Base-by-base conservation (phyloP, 169 alveolate species). In the Plasmodium gallinaceum region DNA sequence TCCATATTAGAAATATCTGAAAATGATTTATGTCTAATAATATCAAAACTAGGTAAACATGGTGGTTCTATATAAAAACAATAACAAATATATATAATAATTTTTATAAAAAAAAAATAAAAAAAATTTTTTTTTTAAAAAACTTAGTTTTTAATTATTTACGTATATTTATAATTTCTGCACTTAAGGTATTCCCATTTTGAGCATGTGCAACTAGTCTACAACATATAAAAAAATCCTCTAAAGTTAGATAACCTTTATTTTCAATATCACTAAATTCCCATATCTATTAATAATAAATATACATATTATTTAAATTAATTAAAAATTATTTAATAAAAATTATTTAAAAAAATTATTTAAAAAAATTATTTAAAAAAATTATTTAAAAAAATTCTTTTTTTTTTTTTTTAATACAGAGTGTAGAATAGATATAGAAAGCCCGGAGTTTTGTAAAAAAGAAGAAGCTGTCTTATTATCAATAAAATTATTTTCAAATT, bases 201-300 rank as follows among this genome's bases (percentile, higher is more conserved):
- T 96, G 97, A 6, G 98, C 98, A 83, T 93, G 96, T 0, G 98
- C 98, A 39, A 96, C 95, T 51, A 96, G 91, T 68, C 97, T 88
- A 45, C 96, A 71, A 5, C 98, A 97, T 24, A 95, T 88, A 87
- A 86, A 96, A 88, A 96, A 96, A 71, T 96, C 97, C 48, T 96
- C 98, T 73, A 94, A 86, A 39, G 94, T 92, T 66, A 96, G 76
- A 65, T 51, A 93, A 1, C 94, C 95, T 58, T 90, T 92, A 51
- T 91, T 88, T 16, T 92, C 93, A 26, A 87, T 64, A 18, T 96
- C 97, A 5, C 97, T 88, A 8, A 92, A 78, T 16, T 83, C 87
- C 97, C 97, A 96, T 52, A 96, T 93, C 86, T 88, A 70, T 24
- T 24, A 26, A 46, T 5, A 54, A 60, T 32, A 18, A 48, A 20